Base-by-base conservation (phyloP, 371 early-diverging fungal species). In the Mortierella sp. region DNA sequence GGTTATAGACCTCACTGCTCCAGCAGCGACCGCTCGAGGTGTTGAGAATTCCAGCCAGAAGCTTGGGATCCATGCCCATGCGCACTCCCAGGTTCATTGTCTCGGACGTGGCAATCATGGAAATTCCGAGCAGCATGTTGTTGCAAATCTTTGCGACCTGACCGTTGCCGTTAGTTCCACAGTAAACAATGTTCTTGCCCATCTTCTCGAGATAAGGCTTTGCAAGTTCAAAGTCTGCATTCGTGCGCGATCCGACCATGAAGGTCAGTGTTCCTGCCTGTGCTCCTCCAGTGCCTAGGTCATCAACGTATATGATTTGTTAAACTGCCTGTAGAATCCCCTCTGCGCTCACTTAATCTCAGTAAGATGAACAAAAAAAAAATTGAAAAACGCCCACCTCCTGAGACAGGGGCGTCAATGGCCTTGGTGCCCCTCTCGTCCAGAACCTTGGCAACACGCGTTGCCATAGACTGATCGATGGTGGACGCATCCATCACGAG, bases 91-190 rank as follows among this genome's bases (percentile, higher is more conserved):
- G 86, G 70, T 91, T 87, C 92, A 98, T 90, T 7, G 98, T 89
- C 81, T 99, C 99, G 1, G 94, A 86, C 0, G 93, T 91, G 30
- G 93, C 99, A 23, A 97, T 83, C 98, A 99, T 99, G 23, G 91
- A 86, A 61, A 95, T 92, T 14, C 95, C 98, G 28, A 99, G 82
- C 42, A 99, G 70, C 93, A 99, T 93, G 79, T 99, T 99, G 85
- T 99, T 99, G 84, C 97, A 96, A 41, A 97, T 90, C 80, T 99
- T 99, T 53, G 96, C 97, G 3, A 94, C 92, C 70, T 95, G 96
- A 3, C 99, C 99, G 21, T 88, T 88, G 6, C 98, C 98, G 69
- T 87, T 81, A 15, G 64, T 79, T 17, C 97, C 99, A 82, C 98
- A 98, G 70, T 92, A 86, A n/a, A 96, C 89, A 56, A 97, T 92